Base-by-base conservation (phyloP, 768 basidiomycete genomes). In the Coprinellus micaceus region DNA sequence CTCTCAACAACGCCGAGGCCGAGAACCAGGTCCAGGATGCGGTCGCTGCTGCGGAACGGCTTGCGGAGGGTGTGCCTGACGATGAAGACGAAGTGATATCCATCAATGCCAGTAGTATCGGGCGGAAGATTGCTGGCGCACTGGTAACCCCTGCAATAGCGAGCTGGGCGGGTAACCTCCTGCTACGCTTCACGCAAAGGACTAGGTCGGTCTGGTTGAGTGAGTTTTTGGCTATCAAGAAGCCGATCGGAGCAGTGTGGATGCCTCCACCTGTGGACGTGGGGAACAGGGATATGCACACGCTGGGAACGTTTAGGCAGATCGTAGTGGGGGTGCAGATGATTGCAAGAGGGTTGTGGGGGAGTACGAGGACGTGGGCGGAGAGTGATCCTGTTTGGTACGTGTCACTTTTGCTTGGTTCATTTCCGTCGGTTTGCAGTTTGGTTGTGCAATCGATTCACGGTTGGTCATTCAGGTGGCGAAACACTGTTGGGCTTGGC, bases 341-440 rank as follows among this genome's bases (percentile, higher is more conserved):
- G 51, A 74, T 79, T 0, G 62, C 83, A 60, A 73, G 74, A 30
- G 73, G 82, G 7, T 73, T 82, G 0, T 78, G 78, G 74, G 77
- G 81, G 17, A 84, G 84, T 22, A 81, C 82, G 22, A 75, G 77
- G 49, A 76, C 77, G n/a, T 87, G 86, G 82, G 75, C 79, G 3
- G 82, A 82, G 60, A 77, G 78, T 43, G 89, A 90, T 67, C 89
- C 89, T 13, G 84, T 90, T 15, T 91, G 89, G 88, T 85, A 53
- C 12, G 71, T 62, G 43, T n/a, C 47, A 19, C 43, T 15, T 49
- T 55, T 22, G 21, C 49, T 65, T 44, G 5, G 50, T 28, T 21
- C n/a, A n/a, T n/a, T n/a, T n/a, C n/a, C n/a, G n/a, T n/a, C n/a
- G n/a, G n/a, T n/a, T n/a, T n/a, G n/a, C n/a, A n/a, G n/a, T n/a